Base-by-base conservation (phyloP, 164 flowering plant genomes). In the Nymphaea colorata region DNA sequence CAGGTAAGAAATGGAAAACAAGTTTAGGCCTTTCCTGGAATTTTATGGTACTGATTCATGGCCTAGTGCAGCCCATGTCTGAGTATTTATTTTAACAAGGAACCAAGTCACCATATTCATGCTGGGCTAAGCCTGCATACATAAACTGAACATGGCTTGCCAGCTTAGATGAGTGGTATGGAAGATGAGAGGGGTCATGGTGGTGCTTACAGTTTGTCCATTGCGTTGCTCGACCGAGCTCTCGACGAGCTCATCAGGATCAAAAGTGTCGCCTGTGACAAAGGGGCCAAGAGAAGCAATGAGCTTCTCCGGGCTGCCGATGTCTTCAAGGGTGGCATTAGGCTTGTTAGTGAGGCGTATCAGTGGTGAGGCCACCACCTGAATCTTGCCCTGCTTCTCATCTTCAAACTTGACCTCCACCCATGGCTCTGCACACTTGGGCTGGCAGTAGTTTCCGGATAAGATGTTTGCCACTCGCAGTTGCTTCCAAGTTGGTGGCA, bases 351-450 rank as follows among this genome's bases (percentile, higher is more conserved):
- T 91, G 12, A 94, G 77, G 3, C 96, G 92, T 12, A 94, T 85
- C 68, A 94, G 73, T 45, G 99, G 96, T 53, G 99, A 86, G 66
- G 92, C 98, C 76, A 94, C 96, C 17, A 91, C 92, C 72, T 91
- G 99, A 15, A 94, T 76, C 73, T 94, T 91, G 2, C 99, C 99
- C 41, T 94, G 96, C 65, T 80, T 87, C 69, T 88, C 99, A 64
- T 91, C 87, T 70, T 94, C 99, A 59, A 94, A 94, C 61, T 88
- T 94, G 43, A 94, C 99, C 78, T 94, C 99, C 53, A 91, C 82
- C 99, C 99, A 94, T 1, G 99, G 99, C 83, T 94, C 97, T 44
- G 99, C 97, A 70, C 97, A 91, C 74, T 94, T 94, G 55, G 99
- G 99, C 65, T 94, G 97, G 73, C 99, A 94, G 77, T 94, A 94